Evolutionary conservation across 352 stramenopile species (phyloP).

Genomic region (Phytophthora crassamura): DNA sequence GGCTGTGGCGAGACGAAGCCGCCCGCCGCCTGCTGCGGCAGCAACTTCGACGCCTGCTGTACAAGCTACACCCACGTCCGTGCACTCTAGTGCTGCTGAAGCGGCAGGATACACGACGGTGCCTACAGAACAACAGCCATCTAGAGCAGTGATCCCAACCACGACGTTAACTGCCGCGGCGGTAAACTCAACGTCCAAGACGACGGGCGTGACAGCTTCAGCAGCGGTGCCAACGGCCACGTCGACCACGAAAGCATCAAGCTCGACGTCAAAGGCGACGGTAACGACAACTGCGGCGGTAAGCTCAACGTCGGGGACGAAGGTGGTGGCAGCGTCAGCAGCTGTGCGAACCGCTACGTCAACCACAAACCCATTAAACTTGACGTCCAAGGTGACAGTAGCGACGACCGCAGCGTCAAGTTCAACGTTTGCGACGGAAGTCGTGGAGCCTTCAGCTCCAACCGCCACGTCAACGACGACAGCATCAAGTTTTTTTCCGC

Average conservation of each 20-base stretch:
- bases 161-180: not conserved
- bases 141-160: not conserved
- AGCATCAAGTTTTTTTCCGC: not conserved
- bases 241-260: constrained; percentile 1
- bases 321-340: not conserved
- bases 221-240: not conserved
- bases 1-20: constrained; percentile 48
- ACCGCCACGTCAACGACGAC: not conserved
- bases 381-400: no score
- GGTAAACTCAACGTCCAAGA: not conserved
- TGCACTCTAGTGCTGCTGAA: constrained; percentile 4
- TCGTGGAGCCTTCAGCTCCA: not conserved
- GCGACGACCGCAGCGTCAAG: not conserved
- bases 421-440: not conserved
- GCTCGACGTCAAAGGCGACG: not conserved
- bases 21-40: constrained; percentile 5
- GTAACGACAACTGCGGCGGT: not conserved
- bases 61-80: constrained; percentile 2
- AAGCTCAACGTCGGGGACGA: not conserved
- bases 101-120: constrained; percentile 8
- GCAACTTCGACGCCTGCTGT: constrained; percentile 8
- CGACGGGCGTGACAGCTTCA: not conserved
- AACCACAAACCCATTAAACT: no score
- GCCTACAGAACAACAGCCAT: not conserved
- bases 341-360: not conserved